Conservation (phyloP, 768 basidiomycete species). For the Neoboletus brunneissimus region DNA sequence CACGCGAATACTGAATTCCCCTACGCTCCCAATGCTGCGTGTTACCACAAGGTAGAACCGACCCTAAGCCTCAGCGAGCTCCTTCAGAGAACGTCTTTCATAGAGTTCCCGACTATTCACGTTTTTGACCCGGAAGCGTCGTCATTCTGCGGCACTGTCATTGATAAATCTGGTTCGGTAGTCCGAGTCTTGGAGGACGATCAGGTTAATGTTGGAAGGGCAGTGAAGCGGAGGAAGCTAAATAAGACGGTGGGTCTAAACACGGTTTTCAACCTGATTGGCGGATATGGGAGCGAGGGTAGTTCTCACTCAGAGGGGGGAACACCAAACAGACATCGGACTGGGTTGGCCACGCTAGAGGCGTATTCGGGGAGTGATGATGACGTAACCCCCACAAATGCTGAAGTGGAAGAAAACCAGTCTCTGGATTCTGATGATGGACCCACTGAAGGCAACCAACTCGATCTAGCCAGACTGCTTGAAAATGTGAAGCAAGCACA, state of each 20-base stretch:
- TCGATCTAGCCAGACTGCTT: slow-evolving; percentile 20
- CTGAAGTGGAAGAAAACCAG: slow-evolving; percentile 16
- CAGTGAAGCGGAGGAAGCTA: slow-evolving; percentile 56
- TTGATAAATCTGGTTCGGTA: slow-evolving; percentile 50
- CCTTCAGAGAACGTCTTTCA: slow-evolving; percentile 62
- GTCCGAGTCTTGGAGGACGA: slow-evolving; percentile 9
- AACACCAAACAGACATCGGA: neutral
- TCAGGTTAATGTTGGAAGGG: slow-evolving; percentile 32
- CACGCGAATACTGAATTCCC: slow-evolving; percentile 38
- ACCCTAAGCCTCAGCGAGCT: slow-evolving; percentile 42
- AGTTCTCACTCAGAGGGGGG: slow-evolving; percentile 36
- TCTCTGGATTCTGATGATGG: slow-evolving; percentile 14
- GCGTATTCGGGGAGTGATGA: slow-evolving; percentile 25
- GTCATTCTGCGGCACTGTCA: slow-evolving; percentile 55
- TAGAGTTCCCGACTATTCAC: slow-evolving; percentile 84
- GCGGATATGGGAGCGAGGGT: slow-evolving; percentile 56
- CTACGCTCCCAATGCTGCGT: slow-evolving; percentile 27
- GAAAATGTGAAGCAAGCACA: slow-evolving; percentile 26
- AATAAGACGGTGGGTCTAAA: slow-evolving; percentile 49
- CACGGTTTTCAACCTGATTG: slow-evolving; percentile 55
- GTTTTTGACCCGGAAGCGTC: slow-evolving; percentile 57
- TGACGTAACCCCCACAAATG: neutral
- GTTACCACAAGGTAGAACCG: slow-evolving; percentile 59
- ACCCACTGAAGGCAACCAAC: slow-evolving; percentile 5
- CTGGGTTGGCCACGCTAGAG: slow-evolving; percentile 24